A percentile compares a stretch with the other conserved stretches of the same genome.
phyloP scores from a whole-genome alignment of 2,329 filamentous ascomycete species.

The Trichoderma brevicompactum region DNA sequence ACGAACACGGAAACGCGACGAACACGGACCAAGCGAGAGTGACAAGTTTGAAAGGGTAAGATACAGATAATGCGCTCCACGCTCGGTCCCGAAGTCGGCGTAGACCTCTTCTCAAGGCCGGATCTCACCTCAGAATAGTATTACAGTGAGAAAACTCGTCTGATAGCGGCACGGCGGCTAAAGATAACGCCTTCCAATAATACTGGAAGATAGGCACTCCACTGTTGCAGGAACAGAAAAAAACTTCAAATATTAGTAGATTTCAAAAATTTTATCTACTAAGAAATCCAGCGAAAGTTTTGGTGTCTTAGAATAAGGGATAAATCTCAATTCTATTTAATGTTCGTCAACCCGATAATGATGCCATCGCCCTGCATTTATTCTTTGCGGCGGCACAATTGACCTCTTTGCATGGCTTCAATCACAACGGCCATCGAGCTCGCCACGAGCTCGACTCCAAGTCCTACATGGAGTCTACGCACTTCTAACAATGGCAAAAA shows the following conservation, averaged over 20 bases:
- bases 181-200: conserved; percentile 3
- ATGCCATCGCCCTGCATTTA: neutral
- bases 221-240: neutral
- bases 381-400: neutral
- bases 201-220: neutral
- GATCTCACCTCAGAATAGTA: too few relatives aligned
- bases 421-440: conserved; percentile 26
- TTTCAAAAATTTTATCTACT: neutral
- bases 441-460: neutral
- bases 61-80: too few relatives aligned
- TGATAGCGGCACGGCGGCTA: too few relatives aligned
- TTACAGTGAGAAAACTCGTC: too few relatives aligned
- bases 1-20: too few relatives aligned
- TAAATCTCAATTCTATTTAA: neutral
- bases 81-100: too few relatives aligned
- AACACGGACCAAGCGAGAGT: too few relatives aligned
- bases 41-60: too few relatives aligned
- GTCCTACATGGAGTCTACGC: neutral
- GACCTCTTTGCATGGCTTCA: neutral
- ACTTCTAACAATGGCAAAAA: neutral
- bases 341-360: neutral
- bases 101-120: too few relatives aligned
- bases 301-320: neutral
- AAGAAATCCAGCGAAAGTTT: neutral
- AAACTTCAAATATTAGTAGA: neutral